phyloP scores from a whole-genome alignment of 2,329 filamentous ascomycete species.

The Xylariomycetidae sp. region DNA sequence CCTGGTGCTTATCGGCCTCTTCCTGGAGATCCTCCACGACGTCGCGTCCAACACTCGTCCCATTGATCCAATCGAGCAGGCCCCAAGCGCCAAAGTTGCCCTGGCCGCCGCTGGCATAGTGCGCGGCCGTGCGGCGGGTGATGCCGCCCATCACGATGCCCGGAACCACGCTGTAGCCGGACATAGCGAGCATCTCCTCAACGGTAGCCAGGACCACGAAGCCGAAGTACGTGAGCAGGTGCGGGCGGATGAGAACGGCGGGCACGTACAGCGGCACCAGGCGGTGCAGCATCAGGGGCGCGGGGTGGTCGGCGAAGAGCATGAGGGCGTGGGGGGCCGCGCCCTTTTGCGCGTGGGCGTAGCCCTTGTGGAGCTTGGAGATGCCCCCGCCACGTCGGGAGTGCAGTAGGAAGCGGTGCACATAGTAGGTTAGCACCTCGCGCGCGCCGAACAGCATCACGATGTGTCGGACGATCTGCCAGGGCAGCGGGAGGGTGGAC shows the following conservation, averaged over 20 bases:
- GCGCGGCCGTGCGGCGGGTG: conserved; percentile 37
- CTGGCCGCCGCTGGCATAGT: conserved; percentile 49
- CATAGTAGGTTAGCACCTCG: conserved; percentile 62
- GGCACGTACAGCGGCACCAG: conserved; percentile 63
- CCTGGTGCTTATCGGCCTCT: conserved; percentile 49
- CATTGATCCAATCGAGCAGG: conserved; percentile 55
- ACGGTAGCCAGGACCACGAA: conserved; percentile 57
- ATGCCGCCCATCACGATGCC: conserved; percentile 49
- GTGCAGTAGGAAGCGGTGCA: conserved; percentile 70
- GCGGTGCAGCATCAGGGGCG: conserved; percentile 55
- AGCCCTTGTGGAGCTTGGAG: conserved; percentile 35
- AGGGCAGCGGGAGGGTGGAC: conserved; percentile 45
- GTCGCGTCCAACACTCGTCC: conserved; percentile 47
- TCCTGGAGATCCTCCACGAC: conserved; percentile 47
- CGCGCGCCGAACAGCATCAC: conserved; percentile 36
- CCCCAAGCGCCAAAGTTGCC: conserved; percentile 60
- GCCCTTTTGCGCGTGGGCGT: conserved; percentile 43
- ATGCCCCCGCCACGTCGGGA: conserved; percentile 23
- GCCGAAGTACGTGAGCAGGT: conserved; percentile 66
- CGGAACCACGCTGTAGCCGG: conserved; percentile 57
- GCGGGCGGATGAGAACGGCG: conserved; percentile 57
- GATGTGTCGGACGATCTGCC: conserved; percentile 46
- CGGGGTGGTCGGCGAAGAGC: conserved; percentile 62
- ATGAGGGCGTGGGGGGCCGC: conserved; percentile 56
- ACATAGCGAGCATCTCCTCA: conserved; percentile 62